Evolutionary conservation across 805 yeast genomes (phyloP), one percentile per base, ranked within the genome.

Genomic region (Ogataea trehaloabstinens): DNA sequence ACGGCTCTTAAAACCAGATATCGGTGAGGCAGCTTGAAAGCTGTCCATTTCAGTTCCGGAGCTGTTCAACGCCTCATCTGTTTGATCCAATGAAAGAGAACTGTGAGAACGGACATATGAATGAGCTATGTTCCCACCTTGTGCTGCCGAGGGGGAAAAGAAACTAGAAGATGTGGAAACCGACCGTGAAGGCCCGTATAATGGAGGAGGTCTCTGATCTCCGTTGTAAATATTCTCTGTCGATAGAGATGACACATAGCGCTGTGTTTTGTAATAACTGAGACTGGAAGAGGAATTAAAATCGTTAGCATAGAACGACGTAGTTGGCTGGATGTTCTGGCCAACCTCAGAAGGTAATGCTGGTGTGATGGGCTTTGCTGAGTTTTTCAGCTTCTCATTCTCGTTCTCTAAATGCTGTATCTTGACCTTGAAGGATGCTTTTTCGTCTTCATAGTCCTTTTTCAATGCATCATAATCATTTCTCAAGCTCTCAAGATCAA

Each of bases 151-250:
- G 7, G 59, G 51, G 25, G 38, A 22, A 19, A 30, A 34, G 13
- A 21, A 36, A 11, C 38, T 8, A 12, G 46, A 40, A 8, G 41
- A 24, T 17, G 37, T 40, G 7, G 50, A 30, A 6, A 42, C 18
- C 31, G 45, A 11, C 34, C 43, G n/a, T 42, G 33, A 19, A 31
- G 31, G 11, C 13, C 20, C 33, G 16, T 30, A 18, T 7, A 0
- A 80, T 71, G 10, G 64, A 55, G 5, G 78, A 7, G 7, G 20
- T 11, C 22, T 8, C 8, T 7, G 13, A 7, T 30, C 33, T 77
- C 78, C 37, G 73, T 48, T 31, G 60, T 62, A 11, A 32, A 72
- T 67, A 19, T 62, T 64, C 24, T 49, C 57, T 20, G 40, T 38
- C 11, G 63, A 53, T 4, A 44, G 38, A 3, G 60, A 46, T 8